phyloP scores from a whole-genome alignment of 2,329 filamentous ascomycete species.

The Ampelomyces quisqualis region DNA sequence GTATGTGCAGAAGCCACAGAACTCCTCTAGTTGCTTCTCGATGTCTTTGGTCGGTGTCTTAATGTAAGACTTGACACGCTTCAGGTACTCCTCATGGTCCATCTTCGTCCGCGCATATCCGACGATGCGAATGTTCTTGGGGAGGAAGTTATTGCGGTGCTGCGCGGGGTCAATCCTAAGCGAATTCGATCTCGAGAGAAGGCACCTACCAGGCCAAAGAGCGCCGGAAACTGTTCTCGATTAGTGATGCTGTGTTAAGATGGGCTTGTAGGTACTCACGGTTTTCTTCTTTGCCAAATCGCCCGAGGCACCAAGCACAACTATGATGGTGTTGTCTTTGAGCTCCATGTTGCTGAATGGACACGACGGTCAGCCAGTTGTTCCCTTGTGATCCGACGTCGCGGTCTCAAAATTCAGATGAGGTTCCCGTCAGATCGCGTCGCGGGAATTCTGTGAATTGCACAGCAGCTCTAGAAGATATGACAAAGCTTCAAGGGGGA shows the following conservation, averaged over 20 bases:
- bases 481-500: background rate
- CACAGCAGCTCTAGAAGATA: no score
- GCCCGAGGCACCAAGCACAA: constrained; percentile 94
- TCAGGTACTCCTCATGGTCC: constrained; percentile 94
- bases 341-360: constrained; percentile 79
- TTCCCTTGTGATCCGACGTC: constrained; percentile 10
- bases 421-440: constrained; percentile 21
- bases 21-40: constrained; percentile 91
- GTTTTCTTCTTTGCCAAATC: constrained; percentile 99
- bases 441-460: no score
- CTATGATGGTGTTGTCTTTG: constrained; percentile 96
- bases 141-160: constrained; percentile 99
- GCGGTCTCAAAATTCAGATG: constrained; percentile 3
- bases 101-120: constrained; percentile 99
- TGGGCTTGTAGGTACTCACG: constrained; percentile 55
- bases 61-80: constrained; percentile 95
- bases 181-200: constrained; percentile 6
- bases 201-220: constrained; percentile 88
- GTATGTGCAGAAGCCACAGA: constrained; percentile 85
- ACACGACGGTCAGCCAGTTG: constrained; percentile 31
- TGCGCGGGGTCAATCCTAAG: constrained; percentile 45
- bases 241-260: constrained; percentile 22
- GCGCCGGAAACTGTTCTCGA: constrained; percentile 77
- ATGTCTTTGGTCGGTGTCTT: constrained; percentile 98
- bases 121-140: constrained; percentile 91